Evolutionary conservation across 1,139 yeast species (phyloP), one percentile per base, ranked within the genome.

Genomic region (Suhomyces anneliseae): DNA sequence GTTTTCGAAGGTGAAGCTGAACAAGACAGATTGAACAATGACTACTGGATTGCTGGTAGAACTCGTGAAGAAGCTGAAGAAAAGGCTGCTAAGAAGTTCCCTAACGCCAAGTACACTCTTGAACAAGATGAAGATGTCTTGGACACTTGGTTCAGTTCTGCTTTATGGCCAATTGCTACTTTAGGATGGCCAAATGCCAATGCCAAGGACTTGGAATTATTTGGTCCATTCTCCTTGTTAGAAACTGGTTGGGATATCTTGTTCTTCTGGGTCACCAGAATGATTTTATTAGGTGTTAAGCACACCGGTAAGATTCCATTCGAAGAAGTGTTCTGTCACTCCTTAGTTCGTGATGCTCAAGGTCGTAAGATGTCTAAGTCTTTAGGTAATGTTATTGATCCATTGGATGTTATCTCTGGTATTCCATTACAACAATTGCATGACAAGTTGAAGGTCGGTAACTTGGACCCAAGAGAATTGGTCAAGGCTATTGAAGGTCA

Each of bases 231-330:
- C 85, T 85, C 95, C 36, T 76, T 93, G 84, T 78, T 93, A 64
- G 99, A 93, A 74, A 93, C 99, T 45, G 99, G 99, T 58, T 93
- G 99, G 99, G 99, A 93, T 75, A 93, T 93, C 65, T 78, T 93
- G 62, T 93, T 93, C 82, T 93, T 93, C 85, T 93, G 99, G 99
- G 98, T 93, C 50, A 82, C 95, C 39, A 85, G 99, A 74, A 93
- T 93, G 99, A 86, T 93, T 55, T 81, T 93, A 76, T 75, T 93
- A 63, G 95, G 97, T 51, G 68, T 90, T 61, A 90, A 92, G 72
- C 78, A 93, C 68, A 89, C 97, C 34, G 98, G 97, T 44, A 76
- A 85, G 50, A 81, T 90, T 53, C 99, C 99, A 51, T 93, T 93
- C 79, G 86, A 82, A 60, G 98, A 93, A 72, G 98, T 93, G 27